Evolutionary conservation across 2,329 filamentous ascomycete species (phyloP), one percentile per base, ranked within the genome.

Genomic region (Penicillium sp.): DNA sequence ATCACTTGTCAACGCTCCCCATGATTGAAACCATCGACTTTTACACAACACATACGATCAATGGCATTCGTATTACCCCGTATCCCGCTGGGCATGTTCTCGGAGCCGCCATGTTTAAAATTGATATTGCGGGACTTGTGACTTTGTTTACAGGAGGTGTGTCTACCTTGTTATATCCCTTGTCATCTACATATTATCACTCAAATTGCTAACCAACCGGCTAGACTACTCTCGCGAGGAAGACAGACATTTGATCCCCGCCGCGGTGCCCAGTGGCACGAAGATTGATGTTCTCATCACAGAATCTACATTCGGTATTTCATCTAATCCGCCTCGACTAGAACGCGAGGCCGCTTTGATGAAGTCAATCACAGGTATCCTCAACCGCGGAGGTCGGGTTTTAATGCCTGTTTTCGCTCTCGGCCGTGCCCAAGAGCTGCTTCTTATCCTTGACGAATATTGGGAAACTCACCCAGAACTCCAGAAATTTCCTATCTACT

Each of bases 41-140:
- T 72, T 87, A 97, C 69, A 97, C 93, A 6, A 98, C 93, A 6
- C 91, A 98, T 63, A 96, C 90, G 8, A 91, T 97, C 56, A 93
- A 91, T 31, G 95, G 89, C 33, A 95, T 98, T 59, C 85, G 89
- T 47, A 95, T 98, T 61, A 98, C 93, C 0, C 93, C 93, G 15
- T 97, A 95, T 61, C 93, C 94, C 3, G 93, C 93, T 7, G 93
- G 93, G 22, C 93, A 98, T 74, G 93, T 98, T n/a, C 79, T 98
- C 9, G 93, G 93, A 34, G 93, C 93, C 12, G 93, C 93, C 61
- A 98, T 98, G 93, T 98, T 95, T 59, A 79, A 97, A 31, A 88
- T 98, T 59, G 91, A 96, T 64, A 98, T 98, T 63, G 93, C 91
- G 4, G 93, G 91, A 0, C 80, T 98, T 52, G 97, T 95, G 63